Conservation (phyloP, 257 asterid species). For the Penstemon newberryi region DNA sequence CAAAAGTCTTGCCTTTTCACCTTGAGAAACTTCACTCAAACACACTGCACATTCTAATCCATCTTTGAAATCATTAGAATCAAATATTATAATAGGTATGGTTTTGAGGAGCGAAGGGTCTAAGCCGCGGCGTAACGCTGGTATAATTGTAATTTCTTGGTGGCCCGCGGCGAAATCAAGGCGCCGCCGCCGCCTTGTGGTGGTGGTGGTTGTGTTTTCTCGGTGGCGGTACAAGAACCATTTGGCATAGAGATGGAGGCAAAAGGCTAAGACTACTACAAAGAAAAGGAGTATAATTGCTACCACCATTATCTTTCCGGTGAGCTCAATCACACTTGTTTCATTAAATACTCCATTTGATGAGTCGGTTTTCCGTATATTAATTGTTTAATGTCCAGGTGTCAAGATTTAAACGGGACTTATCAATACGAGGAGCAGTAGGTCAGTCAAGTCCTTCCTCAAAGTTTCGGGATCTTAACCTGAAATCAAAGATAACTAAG, state of each 20-base stretch:
- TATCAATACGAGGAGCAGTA: no score
- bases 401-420: no score
- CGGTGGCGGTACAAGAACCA: slow-evolving; percentile 74
- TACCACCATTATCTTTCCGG: slow-evolving; percentile 71
- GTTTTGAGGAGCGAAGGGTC: slow-evolving; percentile 62
- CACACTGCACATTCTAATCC: slow-evolving; percentile 86
- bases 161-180: slow-evolving; percentile 60
- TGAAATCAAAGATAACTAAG: no score
- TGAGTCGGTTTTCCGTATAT: no score
- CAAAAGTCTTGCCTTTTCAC: slow-evolving; percentile 69
- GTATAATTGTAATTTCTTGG: slow-evolving; percentile 37
- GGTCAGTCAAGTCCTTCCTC: no score
- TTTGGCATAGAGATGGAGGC: slow-evolving; percentile 71
- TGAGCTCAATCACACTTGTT: slow-evolving; percentile 52
- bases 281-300: slow-evolving; percentile 58
- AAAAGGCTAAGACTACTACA: slow-evolving; percentile 55
- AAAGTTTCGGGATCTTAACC: no score
- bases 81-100: slow-evolving; percentile 54
- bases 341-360: slow-evolving; percentile 30
- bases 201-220: slow-evolving; percentile 35
- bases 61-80: slow-evolving; percentile 46
- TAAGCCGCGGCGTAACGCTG: slow-evolving; percentile 41
- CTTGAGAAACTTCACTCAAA: slow-evolving; percentile 56
- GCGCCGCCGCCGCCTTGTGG: slow-evolving; percentile 49
- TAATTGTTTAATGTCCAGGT: no score